Evolutionary conservation across 306 rosid species (phyloP).

Genomic region (Cucumis hystrix): DNA sequence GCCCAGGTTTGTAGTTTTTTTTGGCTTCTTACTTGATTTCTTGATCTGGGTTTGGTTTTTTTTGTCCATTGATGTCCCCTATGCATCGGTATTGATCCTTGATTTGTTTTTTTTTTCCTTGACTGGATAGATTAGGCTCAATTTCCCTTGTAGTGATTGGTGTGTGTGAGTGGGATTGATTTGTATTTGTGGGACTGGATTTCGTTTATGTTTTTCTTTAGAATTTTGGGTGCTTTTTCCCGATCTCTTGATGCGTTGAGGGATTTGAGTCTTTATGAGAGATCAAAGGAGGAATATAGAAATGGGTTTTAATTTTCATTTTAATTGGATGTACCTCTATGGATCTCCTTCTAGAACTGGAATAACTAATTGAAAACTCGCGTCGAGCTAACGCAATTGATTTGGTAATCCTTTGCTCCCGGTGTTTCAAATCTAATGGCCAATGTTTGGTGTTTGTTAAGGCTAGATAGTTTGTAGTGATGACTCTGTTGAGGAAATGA

Average conservation of each 20-base stretch:
- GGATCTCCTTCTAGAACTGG: neutral
- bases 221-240: neutral
- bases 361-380: neutral
- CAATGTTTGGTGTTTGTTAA: neutral
- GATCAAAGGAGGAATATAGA: neutral
- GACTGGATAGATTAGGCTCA: neutral
- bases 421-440: neutral
- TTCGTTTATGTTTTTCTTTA: neutral
- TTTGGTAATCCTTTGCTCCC: neutral
- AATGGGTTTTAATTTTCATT: neutral
- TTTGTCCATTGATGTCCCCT: neutral
- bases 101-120: no score
- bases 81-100: neutral
- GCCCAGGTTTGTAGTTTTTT: neutral
- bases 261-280: neutral
- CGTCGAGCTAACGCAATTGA: neutral
- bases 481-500: neutral
- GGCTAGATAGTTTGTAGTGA: neutral
- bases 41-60: neutral
- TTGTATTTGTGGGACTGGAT: neutral
- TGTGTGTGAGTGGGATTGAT: neutral
- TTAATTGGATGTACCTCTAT: neutral
- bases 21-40: neutral
- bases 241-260: neutral
- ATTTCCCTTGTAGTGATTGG: neutral